Evolutionary conservation across 1,284 basidiomycete species (phyloP), one percentile per base, ranked within the genome.

Genomic region (Boletus semigastroideus): DNA sequence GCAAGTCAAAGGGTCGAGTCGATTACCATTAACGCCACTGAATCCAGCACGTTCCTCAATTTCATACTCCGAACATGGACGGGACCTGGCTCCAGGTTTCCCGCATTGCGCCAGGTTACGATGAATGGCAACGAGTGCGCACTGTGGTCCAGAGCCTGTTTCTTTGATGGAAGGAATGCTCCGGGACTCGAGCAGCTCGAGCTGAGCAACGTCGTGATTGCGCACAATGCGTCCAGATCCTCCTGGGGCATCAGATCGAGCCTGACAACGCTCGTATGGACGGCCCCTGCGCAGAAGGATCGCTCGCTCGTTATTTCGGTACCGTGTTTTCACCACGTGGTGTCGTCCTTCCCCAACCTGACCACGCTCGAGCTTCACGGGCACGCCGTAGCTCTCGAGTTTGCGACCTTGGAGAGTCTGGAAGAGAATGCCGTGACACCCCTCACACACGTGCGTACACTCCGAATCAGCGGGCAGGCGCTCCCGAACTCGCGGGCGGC

Each of bases 201-300:
- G 42, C 34, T 61, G 17, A 49, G 20, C 40, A 65, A 65, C 46
- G 44, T 63, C 34, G 52, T 50, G 25, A 44, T 64, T 19, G 44
- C 58, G 14, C 37, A 46, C 31, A 11, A 60, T 19, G 25, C 31
- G 14, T 31, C 30, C 31, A 48, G 37, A 27, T 48, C 60, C 6
- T 37, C 48, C 2, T 62, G 51, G 54, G 62, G 50, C 13, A 37
- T 31, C 2, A 43, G 58, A 5, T 20, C 44, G 33, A 63, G 51
- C 36, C 33, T 61, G 31, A 65, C 60, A 10, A 62, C 54, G 19
- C 60, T 62, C 17, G 62, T 65, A 11, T 62, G 62, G 60, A 20
- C 50, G 9, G 60, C 62, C 10, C 55, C 62, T 3, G n/a, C 12
- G 3, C 46, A 50, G 25, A 27, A 42, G 4, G n/a, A 43, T 2